These are phyloP conservation scores for Fusarium incarnatum DNA, from an alignment of 2,329 filamentous ascomycete species.

Conservation along the genomic window DNA sequence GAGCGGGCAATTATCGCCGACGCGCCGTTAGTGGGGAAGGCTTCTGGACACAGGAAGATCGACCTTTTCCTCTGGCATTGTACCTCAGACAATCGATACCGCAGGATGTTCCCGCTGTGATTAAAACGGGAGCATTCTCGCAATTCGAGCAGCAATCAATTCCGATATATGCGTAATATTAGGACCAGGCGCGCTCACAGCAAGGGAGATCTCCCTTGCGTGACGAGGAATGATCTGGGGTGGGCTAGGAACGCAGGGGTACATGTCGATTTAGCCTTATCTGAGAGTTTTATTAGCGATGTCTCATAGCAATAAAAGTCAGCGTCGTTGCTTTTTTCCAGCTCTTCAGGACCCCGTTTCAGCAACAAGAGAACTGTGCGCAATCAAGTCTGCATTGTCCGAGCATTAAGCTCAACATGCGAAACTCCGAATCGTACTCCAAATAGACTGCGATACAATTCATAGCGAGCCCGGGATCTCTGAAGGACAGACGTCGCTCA, in stretches of 20 bases:
- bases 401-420: neutral
- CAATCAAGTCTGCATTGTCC: neutral
- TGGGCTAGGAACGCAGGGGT: slow-evolving; percentile 7
- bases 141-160: slow-evolving; percentile 11
- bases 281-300: slow-evolving; percentile 14
- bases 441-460: neutral
- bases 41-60: slow-evolving; percentile 37
- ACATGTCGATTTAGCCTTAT: slow-evolving; percentile 9
- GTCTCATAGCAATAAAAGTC: neutral
- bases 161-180: slow-evolving; percentile 21
- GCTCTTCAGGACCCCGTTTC: neutral
- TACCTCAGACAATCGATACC: slow-evolving; percentile 37
- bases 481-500: neutral
- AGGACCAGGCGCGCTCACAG: too few species aligned
- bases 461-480: neutral
- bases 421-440: neutral
- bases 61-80: slow-evolving; percentile 41
- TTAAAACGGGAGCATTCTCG: neutral
- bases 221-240: neutral
- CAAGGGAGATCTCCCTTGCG: slow-evolving; percentile 7
- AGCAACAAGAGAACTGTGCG: neutral
- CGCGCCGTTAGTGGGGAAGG: slow-evolving; percentile 38
- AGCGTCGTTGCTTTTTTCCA: neutral
- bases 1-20: slow-evolving; percentile 30
- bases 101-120: neutral